phyloP scores from a whole-genome alignment of 83 land plant species.

The Picea engelmannii region DNA sequence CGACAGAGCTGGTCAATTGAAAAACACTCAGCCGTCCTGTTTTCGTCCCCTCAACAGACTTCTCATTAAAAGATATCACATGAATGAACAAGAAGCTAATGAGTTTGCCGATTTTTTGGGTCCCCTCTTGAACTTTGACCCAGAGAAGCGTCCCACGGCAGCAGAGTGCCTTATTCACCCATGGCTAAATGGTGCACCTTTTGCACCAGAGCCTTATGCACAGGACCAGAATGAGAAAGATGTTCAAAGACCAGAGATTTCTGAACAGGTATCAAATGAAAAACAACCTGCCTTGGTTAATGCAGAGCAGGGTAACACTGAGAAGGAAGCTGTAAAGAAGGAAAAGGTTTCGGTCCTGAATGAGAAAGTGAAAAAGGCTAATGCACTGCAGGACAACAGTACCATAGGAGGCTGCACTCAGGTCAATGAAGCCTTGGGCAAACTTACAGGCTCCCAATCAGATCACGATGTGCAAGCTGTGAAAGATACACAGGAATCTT shows the following conservation, averaged over 20 bases:
- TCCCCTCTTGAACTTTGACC: conserved; percentile 26
- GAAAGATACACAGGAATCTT: neutral
- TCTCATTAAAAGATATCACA: conserved; percentile 21
- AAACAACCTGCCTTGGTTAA: neutral
- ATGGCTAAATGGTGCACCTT: conserved; percentile 23
- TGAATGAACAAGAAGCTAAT: conserved; percentile 25
- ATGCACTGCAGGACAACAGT: neutral
- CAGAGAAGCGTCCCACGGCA: conserved; percentile 35
- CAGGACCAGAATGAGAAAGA: neutral
- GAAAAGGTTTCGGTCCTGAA: no score
- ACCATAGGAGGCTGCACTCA: neutral
- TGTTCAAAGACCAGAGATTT: neutral
- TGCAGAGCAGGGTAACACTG: neutral
- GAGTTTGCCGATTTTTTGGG: conserved; percentile 30
- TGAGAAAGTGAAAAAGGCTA: no score
- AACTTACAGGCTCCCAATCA: neutral
- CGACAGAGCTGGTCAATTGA: conserved; percentile 28
- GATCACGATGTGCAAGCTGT: neutral
- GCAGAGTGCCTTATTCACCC: conserved; percentile 27
- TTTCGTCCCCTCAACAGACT: conserved; percentile 20
- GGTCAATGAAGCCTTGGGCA: neutral
- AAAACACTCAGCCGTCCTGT: neutral
- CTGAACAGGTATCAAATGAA: neutral
- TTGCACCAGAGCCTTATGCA: neutral
- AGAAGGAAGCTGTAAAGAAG: no score